phyloP scores from a whole-genome alignment of 2,329 filamentous ascomycete genomes.

The Ascosphaera apis region DNA sequence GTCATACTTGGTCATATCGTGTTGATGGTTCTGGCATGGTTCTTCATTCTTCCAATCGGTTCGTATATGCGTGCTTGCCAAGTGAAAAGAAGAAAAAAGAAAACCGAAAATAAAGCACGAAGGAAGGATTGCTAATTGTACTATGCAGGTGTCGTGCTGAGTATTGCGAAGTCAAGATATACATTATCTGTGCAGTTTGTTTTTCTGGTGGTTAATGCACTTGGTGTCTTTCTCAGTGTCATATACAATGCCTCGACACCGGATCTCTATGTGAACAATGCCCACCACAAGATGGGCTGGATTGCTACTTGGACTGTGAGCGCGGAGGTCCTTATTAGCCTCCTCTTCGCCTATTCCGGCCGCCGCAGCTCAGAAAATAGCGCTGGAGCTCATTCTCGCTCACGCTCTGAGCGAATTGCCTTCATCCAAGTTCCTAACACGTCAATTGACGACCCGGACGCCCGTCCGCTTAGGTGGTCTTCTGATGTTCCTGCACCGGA shows the following conservation, averaged over 20 bases:
- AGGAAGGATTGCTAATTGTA: slow-evolving; percentile 2
- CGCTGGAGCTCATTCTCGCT: slow-evolving; percentile 1
- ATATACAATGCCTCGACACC: slow-evolving; percentile 64
- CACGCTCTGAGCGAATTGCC: slow-evolving; percentile 27
- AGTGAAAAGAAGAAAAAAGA: slow-evolving; percentile 4
- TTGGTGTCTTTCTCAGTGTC: slow-evolving; percentile 40
- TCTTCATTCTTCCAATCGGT: slow-evolving; percentile 50
- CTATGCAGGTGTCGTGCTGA: slow-evolving; percentile 55
- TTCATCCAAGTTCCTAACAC: slow-evolving; percentile 41
- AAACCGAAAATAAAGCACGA: slow-evolving; percentile 1
- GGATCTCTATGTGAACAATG: slow-evolving; percentile 66
- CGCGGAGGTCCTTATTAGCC: slow-evolving; percentile 45
- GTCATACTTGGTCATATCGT: slow-evolving; percentile 45
- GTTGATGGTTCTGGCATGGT: slow-evolving; percentile 49
- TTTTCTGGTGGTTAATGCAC: slow-evolving; percentile 39
- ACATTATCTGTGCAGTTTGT: slow-evolving; percentile 44
- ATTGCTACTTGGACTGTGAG: slow-evolving; percentile 47
- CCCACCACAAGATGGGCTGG: slow-evolving; percentile 82
- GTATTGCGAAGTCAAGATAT: slow-evolving; percentile 53
- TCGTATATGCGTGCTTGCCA: slow-evolving; percentile 15
- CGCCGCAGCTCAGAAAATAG: slow-evolving; percentile 15
- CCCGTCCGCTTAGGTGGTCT: slow-evolving; percentile 30
- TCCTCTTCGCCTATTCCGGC: slow-evolving; percentile 38
- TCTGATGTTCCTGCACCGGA: slow-evolving; percentile 55
- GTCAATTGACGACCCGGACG: slow-evolving; percentile 27